These are phyloP conservation scores for Coniosporium apollinis DNA, from an alignment of 495 filamentous ascomycete species.

Conservation along the genomic window DNA sequence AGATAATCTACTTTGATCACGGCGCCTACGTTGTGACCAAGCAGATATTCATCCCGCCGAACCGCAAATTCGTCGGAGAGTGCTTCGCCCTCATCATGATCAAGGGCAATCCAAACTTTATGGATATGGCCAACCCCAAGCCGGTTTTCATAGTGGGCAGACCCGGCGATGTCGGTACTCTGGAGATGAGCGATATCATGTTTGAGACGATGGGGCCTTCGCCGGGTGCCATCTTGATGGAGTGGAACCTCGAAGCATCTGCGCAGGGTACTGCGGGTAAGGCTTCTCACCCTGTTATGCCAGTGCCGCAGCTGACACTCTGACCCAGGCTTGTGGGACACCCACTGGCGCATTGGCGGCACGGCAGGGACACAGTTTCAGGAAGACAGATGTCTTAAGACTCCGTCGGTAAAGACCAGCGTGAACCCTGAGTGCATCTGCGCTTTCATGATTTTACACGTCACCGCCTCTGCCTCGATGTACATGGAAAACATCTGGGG, in stretches of 20 bases:
- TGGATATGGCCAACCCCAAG: conserved; percentile 49
- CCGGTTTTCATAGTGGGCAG: conserved; percentile 65
- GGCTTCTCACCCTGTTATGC: no score
- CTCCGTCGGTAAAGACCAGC: conserved; percentile 38
- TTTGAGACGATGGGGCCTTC: conserved; percentile 63
- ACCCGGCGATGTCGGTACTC: conserved; percentile 55
- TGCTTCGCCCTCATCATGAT: conserved; percentile 84
- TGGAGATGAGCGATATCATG: conserved; percentile 74
- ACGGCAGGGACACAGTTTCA: conserved; percentile 67
- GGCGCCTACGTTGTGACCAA: conserved; percentile 73
- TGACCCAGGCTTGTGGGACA: conserved; percentile 74
- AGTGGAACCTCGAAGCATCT: conserved; percentile 69
- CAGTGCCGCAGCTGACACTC: not conserved
- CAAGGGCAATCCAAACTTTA: conserved; percentile 44
- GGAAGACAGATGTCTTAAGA: conserved; percentile 57
- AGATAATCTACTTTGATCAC: conserved; percentile 83
- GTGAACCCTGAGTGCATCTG: conserved; percentile 42
- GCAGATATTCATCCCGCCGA: conserved; percentile 67
- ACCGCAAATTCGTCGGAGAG: conserved; percentile 75
- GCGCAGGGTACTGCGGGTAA: conserved; percentile 38
- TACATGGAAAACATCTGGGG: conserved; percentile 92
- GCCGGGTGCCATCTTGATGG: conserved; percentile 73
- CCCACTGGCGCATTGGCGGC: conserved; percentile 76
- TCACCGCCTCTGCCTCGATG: conserved; percentile 49
- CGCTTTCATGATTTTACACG: conserved; percentile 68